Evolutionary conservation across 768 basidiomycete genomes (phyloP).

Genomic region (Leucocoprinus sp.): DNA sequence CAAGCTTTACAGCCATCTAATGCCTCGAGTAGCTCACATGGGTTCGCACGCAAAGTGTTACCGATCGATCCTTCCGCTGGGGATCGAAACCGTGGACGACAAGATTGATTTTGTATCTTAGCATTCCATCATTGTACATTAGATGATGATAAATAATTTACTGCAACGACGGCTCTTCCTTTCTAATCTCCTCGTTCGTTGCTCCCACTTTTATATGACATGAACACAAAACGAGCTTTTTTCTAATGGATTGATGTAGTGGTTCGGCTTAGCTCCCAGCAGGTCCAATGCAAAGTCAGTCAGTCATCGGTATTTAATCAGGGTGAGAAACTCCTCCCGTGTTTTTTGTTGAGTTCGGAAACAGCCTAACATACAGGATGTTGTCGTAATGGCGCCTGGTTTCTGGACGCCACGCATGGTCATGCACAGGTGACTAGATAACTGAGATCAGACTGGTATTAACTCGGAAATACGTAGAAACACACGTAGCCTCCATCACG

Average conservation of each 20-base stretch:
- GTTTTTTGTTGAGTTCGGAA: constrained; percentile 99
- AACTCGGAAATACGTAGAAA: constrained; percentile 11
- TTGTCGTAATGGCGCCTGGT: constrained; percentile 90
- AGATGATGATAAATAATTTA: constrained; percentile 13
- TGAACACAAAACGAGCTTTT: too few species aligned
- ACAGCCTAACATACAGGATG: constrained; percentile 96
- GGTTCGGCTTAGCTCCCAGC: too few species aligned
- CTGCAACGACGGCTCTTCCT: too few species aligned
- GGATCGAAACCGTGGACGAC: constrained; percentile 51
- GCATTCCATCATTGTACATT: constrained; percentile 12
- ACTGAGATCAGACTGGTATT: background rate
- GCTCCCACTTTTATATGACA: too few species aligned
- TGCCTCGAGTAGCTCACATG: constrained; percentile 23
- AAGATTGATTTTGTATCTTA: constrained; percentile 34
- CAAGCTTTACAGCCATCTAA: constrained; percentile 8
- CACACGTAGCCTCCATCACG: constrained; percentile 97
- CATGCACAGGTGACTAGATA: constrained; percentile 91
- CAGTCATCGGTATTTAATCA: constrained; percentile 48
- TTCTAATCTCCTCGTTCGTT: too few species aligned
- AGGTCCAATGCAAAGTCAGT: constrained; percentile 20
- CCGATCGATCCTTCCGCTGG: constrained; percentile 55
- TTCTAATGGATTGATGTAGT: too few species aligned
- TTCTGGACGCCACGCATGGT: constrained; percentile 99
- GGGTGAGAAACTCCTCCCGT: constrained; percentile 88
- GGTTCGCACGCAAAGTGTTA: constrained; percentile 48